These are phyloP conservation scores for Papilionanthe hybrid DNA, from an alignment of 116 monocot species.

Conservation along the genomic window DNA sequence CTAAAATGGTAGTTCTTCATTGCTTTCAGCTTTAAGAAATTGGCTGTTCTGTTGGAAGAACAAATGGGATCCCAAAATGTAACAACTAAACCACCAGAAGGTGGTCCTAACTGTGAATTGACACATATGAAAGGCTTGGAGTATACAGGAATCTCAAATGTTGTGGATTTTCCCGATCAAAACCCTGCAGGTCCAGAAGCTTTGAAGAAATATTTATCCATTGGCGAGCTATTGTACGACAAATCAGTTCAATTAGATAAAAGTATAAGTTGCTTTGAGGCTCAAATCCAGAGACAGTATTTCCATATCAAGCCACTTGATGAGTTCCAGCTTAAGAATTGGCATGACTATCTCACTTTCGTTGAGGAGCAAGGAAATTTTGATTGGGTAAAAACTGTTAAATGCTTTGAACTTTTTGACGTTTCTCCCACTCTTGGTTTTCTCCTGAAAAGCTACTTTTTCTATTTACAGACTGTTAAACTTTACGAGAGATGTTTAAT, in stretches of 20 bases:
- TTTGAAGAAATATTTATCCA: slow-evolving; percentile 47
- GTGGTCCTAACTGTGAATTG: slow-evolving; percentile 16
- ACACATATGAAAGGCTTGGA: slow-evolving; percentile 18
- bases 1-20: slow-evolving; percentile 2
- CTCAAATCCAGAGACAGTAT: slow-evolving; percentile 50
- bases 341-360: slow-evolving; percentile 93
- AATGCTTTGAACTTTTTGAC: not conserved
- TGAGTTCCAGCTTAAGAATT: slow-evolving; percentile 64
- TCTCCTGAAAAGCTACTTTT: slow-evolving; percentile 22
- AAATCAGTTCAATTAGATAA: slow-evolving; percentile 49
- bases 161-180: slow-evolving; percentile 30
- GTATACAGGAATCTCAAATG: slow-evolving; percentile 31
- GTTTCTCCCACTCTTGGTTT: slow-evolving; percentile 3
- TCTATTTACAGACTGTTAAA: slow-evolving; percentile 72
- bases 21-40: slow-evolving; percentile 61
- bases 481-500: slow-evolving; percentile 99
- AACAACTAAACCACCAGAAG: slow-evolving; percentile 15
- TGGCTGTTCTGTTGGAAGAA: slow-evolving; percentile 52
- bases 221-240: slow-evolving; percentile 49
- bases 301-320: slow-evolving; percentile 82
- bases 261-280: slow-evolving; percentile 59
- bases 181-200: slow-evolving; percentile 16
- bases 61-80: slow-evolving; percentile 27
- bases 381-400: slow-evolving; percentile 71
- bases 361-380: slow-evolving; percentile 83